Base-by-base conservation (phyloP, 352 stramenopile species). In the Globisporangium parvum region DNA sequence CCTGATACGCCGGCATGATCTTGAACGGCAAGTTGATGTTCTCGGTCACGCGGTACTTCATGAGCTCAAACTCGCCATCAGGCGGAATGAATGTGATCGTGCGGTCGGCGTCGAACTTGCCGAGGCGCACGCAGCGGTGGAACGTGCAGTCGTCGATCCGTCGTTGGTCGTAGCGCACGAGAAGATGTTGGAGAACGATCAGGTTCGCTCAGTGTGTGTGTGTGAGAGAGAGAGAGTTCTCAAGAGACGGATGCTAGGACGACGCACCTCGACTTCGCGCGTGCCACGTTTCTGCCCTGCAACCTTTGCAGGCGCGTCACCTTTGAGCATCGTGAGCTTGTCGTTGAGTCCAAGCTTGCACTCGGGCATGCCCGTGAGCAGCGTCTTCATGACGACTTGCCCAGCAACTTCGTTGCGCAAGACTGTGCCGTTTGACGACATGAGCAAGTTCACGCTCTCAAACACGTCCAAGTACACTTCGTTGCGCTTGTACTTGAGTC, bases 81-180 rank as follows among this genome's bases (percentile, higher is more conserved):
- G 96, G 97, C 8, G 97, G 97, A 62, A 99, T 98, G 70, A 99
- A 99, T 37, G 95, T 97, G 74, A 99, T 99, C 35, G 77, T 92
- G 48, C 75, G 78, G 63, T 99, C 97, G 26, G 96, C 90, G 73
- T 99, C 96, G 70, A 99, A 99, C 66, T 98, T 98, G 65, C 96
- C 95, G 14, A 99, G 79, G 62, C 94, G 87, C 41, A 99, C 96
- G 69, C 96, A 99, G 26, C 93, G 85, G 69, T 99, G 97, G 71
- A 99, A 99, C 37, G 93, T 98, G 77, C 96, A 99, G 70, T 99
- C 96, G 69, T 98, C 96, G 63, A 99, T 98, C n/a, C n/a, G n/a
- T n/a, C n/a, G n/a, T n/a, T n/a, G n/a, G n/a, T n/a, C n/a, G n/a
- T n/a, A n/a, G n/a, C n/a, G n/a, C n/a, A n/a, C n/a, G n/a, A n/a